Evolutionary conservation across 169 alveolate genomes (phyloP).

Genomic region (Plasmodium coatneyi): DNA sequence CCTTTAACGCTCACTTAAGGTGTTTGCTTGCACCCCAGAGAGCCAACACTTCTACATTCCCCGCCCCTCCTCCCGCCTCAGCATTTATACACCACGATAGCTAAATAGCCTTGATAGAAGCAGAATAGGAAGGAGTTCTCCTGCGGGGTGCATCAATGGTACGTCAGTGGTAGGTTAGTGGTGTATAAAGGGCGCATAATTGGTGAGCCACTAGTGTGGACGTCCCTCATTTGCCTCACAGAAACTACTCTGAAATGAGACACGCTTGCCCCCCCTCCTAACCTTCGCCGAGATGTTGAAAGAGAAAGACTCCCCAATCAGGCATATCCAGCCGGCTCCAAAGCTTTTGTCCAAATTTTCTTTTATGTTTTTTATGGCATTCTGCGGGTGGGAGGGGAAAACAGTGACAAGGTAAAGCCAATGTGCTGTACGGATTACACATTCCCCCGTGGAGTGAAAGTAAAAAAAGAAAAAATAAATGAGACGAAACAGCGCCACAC

Average conservation of each 20-base stretch:
- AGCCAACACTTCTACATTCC: neutral
- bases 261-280: neutral
- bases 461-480: neutral
- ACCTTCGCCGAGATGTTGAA: conserved; percentile 75
- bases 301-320: conserved; percentile 74
- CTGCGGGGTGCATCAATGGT: neutral
- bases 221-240: neutral
- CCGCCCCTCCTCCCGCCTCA: conserved; percentile 10
- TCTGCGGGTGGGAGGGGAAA: neutral
- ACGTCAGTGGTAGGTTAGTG: neutral
- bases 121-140: conserved; percentile 63
- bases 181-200: neutral
- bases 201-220: neutral
- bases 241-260: neutral
- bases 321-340: conserved; percentile 73
- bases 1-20: neutral
- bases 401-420: neutral
- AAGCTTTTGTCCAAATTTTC: conserved; percentile 69
- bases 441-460: neutral
- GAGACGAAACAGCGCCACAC: neutral
- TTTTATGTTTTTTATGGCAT: conserved; percentile 74
- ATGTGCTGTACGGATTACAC: neutral
- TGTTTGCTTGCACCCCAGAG: neutral
- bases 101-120: conserved; percentile 71
- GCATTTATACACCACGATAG: conserved; percentile 71